Evolutionary conservation across 768 basidiomycete species (phyloP), one percentile per base, ranked within the genome.

Genomic region (Lentinula sp.): DNA sequence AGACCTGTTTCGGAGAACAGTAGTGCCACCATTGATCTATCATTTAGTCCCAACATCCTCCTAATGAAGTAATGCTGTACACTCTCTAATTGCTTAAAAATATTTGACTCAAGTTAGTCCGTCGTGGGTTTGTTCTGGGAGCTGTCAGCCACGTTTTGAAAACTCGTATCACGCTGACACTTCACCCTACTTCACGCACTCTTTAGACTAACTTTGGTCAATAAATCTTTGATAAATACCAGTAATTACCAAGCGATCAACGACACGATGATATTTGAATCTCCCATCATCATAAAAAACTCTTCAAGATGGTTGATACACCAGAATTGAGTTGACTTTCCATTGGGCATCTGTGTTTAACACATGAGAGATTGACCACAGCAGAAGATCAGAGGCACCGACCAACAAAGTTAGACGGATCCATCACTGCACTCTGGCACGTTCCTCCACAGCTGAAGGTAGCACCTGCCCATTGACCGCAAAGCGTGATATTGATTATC

Each of bases 321-420:
- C 50, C 50, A 32, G 3, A 32, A 52, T 52, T 9, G 35, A 52
- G 13, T 52, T 52, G 20, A 52, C 35, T 18, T 52, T 52, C 50
- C 50, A 52, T 52, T 52, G 35, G 7, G 50, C 50, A 35, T 52
- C 50, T 52, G 50, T 32, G 35, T 36, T n/a, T 52, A 12, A 15
- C 32, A 33, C 16, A 52, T 52, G 6, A 16, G 32, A 5, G 1
- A 32, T 8, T 13, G 35, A 16, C 9, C 20, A 4, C 8, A 16
- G 28, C 50, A 16, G 3, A n/a, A 52, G 13, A 39, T 20, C 28
- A 28, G 28, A 12, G 4, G 13, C 10, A 54, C 76, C 62, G 50
- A 79, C 74, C 56, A 23, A 62, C 33, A 69, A 83, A 89, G 72
- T 85, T 88, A 20, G 67, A 73, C 16, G 85, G 80, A 67, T 89